Evolutionary conservation across 2,329 filamentous ascomycete species (phyloP).

Genomic region (Phialemoniopsis sp.): DNA sequence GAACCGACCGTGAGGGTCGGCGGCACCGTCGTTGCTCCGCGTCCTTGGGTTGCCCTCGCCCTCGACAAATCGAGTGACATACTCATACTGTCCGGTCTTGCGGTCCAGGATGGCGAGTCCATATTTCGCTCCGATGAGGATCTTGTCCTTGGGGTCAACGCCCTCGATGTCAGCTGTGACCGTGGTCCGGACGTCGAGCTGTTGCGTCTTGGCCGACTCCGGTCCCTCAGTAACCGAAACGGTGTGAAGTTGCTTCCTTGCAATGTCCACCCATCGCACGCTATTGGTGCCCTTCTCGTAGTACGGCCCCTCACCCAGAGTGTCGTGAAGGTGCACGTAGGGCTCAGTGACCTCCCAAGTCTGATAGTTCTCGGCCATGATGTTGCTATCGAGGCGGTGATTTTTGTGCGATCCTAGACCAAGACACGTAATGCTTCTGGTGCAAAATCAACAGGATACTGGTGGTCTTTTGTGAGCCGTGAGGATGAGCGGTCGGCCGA

Average conservation of each 20-base stretch:
- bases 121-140: constrained; percentile 76
- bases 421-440: too few species aligned
- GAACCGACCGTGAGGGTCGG: constrained; percentile 76
- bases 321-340: constrained; percentile 60
- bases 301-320: constrained; percentile 70
- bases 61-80: constrained; percentile 44
- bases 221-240: constrained; percentile 63
- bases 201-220: constrained; percentile 56
- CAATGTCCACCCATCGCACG: constrained; percentile 80
- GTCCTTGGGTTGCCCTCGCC: constrained; percentile 45
- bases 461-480: too few species aligned
- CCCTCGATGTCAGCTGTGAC: constrained; percentile 79
- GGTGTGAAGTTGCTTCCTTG: constrained; percentile 68
- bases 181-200: constrained; percentile 50
- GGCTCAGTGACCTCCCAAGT: constrained; percentile 48
- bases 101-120: constrained; percentile 78
- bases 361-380: constrained; percentile 30
- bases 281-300: constrained; percentile 62
- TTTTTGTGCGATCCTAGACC: too few species aligned
- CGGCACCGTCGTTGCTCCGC: constrained; percentile 76
- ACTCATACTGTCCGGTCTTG: constrained; percentile 46
- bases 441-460: too few species aligned
- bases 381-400: too few species aligned
- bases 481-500: too few species aligned
- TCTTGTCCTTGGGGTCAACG: constrained; percentile 54